Evolutionary conservation across 1,284 basidiomycete species (phyloP), one percentile per base, ranked within the genome.

Genomic region (Xerocomus minutiporus): DNA sequence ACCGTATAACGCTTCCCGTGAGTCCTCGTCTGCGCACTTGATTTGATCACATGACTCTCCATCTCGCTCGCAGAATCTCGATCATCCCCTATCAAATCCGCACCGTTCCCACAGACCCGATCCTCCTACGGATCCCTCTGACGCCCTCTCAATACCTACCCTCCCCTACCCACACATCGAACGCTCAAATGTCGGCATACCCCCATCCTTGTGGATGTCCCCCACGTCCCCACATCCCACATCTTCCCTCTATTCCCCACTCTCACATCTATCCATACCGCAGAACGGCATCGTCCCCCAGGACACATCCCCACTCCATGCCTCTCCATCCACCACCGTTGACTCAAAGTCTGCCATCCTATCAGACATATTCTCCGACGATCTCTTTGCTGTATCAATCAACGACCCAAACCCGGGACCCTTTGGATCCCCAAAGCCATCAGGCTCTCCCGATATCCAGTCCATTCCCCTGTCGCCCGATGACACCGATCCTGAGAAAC

Each of bases 191-290:
- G 61, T 72, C 46, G 76, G 78, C 52, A 71, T 90, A 41, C 84
- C 84, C 46, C 86, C 88, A 4, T 87, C 86, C 41, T 70, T 89
- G 44, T 91, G 87, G 88, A 91, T 90, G 88, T 88, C 87, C 11
- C 79, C 84, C 39, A 73, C 81, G 11, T 79, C 77, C 48, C 69
- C 79, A 15, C 70, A 78, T 5, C 71, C 77, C 3, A 65, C 75
- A 5, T 73, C 74, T n/a, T 69, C 76, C 0, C 61, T 62, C 32
- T 71, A 67, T 48, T 66, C 61, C 58, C 71, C 61, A 29, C 70
- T 61, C 66, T 48, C 60, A 1, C 67, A 63, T 42, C 57, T 64
- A 50, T 56, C 61, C 63, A 58, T 76, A 67, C 67, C 71, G 56
- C 58, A 72, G 56, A 69, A 65, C 54, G 65, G 70, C 58, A 59